Percentiles rank a stretch among this genome's conserved stretches.
phyloP scores from a whole-genome alignment of 139 green algal species.

The Chlorella sp. region DNA sequence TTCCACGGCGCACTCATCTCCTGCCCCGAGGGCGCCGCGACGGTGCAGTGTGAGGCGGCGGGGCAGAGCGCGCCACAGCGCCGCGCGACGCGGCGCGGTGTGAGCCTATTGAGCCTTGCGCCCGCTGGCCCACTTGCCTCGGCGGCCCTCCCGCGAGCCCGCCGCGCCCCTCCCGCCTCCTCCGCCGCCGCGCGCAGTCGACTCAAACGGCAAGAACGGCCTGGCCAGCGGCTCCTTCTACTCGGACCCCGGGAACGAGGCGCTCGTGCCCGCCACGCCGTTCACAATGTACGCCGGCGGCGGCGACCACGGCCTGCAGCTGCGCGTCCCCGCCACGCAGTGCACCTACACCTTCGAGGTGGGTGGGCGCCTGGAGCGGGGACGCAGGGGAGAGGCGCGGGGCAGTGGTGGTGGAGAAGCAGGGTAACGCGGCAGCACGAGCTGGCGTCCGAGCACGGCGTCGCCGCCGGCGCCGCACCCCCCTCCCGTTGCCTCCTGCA shows the following conservation, averaged over 20 bases:
- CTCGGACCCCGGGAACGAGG: not conserved
- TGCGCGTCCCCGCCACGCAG: not conserved
- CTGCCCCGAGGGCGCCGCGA: not conserved
- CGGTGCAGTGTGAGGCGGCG: no score
- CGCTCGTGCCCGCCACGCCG: not conserved
- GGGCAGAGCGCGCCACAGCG: no score
- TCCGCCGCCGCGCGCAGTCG: no score
- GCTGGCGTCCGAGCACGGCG: not conserved
- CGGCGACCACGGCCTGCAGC: not conserved
- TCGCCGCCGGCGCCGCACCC: not conserved
- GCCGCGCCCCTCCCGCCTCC: no score
- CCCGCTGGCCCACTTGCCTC: no score
- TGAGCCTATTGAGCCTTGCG: no score
- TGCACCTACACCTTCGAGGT: conserved; percentile 16
- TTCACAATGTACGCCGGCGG: not conserved
- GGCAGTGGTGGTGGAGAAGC: not conserved
- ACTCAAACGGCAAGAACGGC: not conserved
- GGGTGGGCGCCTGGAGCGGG: not conserved
- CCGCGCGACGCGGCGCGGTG: no score
- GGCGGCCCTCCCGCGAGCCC: no score
- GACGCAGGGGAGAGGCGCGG: not conserved
- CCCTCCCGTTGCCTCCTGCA: not conserved
- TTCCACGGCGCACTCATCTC: not conserved
- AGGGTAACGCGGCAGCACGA: not conserved
- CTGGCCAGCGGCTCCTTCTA: not conserved